Evolutionary conservation across 2,329 filamentous ascomycete species (phyloP).

Genomic region (Diatrype stigma): DNA sequence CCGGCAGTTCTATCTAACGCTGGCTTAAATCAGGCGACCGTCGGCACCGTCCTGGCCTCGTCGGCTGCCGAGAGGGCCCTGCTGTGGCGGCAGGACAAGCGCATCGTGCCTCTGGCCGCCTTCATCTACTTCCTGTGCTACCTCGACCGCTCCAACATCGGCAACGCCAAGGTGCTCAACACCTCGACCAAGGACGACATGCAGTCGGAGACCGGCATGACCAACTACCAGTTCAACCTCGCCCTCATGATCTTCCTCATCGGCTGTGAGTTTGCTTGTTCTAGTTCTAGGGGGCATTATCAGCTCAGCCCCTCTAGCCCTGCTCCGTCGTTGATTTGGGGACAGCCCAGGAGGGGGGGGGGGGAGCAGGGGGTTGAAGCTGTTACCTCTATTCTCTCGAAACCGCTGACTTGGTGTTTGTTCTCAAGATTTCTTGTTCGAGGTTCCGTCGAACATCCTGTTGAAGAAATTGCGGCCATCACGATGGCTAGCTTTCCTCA

Average conservation of each 20-base stretch:
- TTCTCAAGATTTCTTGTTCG: slow-evolving; percentile 41
- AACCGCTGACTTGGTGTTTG: background rate
- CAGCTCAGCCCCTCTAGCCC: background rate
- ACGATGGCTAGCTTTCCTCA: slow-evolving; percentile 62
- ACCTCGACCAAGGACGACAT: slow-evolving; percentile 30
- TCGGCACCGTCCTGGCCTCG: slow-evolving; percentile 6
- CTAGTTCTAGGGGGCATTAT: background rate
- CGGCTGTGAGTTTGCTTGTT: slow-evolving; percentile 10
- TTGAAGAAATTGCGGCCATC: slow-evolving; percentile 60
- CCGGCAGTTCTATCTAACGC: background rate
- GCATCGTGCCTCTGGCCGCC: slow-evolving; percentile 50
- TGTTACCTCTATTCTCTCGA: too few relatives aligned
- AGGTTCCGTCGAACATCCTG: slow-evolving; percentile 64
- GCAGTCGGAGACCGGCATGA: slow-evolving; percentile 28
- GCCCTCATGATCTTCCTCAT: slow-evolving; percentile 34
- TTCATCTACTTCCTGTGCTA: slow-evolving; percentile 53
- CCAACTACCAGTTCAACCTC: slow-evolving; percentile 28
- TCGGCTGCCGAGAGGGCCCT: slow-evolving; percentile 18
- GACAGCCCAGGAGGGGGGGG: too few relatives aligned
- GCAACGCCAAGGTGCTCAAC: slow-evolving; percentile 38
- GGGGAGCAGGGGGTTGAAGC: too few relatives aligned
- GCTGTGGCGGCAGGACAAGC: slow-evolving; percentile 43
- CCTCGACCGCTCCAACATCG: slow-evolving; percentile 53
- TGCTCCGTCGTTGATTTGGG: background rate
- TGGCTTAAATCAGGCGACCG: slow-evolving; percentile 4